Evolutionary conservation across 495 filamentous ascomycete genomes (phyloP).

Genomic region (Daldinia decipiens): DNA sequence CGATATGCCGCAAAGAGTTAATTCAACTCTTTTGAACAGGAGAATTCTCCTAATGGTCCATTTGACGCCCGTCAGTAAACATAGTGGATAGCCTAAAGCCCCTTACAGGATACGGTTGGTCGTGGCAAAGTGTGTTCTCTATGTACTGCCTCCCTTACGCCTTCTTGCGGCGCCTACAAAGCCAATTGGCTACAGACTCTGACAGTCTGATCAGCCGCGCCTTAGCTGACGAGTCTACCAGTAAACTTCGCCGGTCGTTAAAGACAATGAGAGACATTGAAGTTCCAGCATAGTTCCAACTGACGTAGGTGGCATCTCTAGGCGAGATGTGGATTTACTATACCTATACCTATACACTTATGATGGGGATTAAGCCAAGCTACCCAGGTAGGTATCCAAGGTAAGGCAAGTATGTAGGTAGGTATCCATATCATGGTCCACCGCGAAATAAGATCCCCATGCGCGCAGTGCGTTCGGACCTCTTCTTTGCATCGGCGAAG

Average conservation of each 20-base stretch:
- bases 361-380: background rate
- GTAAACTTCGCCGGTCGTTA: background rate
- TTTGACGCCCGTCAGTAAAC: slow-evolving; percentile 27
- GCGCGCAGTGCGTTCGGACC: slow-evolving; percentile 29
- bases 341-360: background rate
- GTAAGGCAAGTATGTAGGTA: no score
- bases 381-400: no score
- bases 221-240: slow-evolving; percentile 13
- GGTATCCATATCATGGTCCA: no score
- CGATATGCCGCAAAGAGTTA: background rate
- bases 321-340: slow-evolving; percentile 5
- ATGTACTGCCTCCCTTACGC: slow-evolving; percentile 9
- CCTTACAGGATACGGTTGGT: slow-evolving; percentile 29
- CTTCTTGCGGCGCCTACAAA: slow-evolving; percentile 35
- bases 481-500: background rate
- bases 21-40: background rate
- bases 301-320: slow-evolving; percentile 33
- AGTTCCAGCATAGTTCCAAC: slow-evolving; percentile 15
- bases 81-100: background rate
- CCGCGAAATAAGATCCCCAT: slow-evolving; percentile 1
- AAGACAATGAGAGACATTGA: slow-evolving; percentile 18
- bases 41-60: slow-evolving; percentile 29
- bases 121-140: slow-evolving; percentile 8
- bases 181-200: slow-evolving; percentile 7
- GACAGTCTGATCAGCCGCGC: slow-evolving; percentile 31